Conservation (phyloP, 176 grass and related monocot species). For the Zoysia japonica region DNA sequence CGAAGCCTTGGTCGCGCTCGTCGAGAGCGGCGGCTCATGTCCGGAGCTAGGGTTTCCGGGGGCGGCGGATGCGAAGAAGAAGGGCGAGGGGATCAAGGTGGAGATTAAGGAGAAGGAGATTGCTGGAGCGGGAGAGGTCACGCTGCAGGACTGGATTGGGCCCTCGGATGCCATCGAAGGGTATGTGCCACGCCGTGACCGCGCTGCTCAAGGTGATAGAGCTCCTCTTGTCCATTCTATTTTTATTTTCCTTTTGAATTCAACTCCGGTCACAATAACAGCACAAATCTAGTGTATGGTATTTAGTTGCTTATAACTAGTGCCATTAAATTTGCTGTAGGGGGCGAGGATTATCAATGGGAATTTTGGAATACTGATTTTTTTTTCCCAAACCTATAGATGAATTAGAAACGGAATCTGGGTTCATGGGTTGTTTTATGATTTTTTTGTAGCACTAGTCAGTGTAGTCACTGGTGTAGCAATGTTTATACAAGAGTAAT, state of each 20-base stretch:
- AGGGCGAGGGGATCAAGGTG: conserved; percentile 27
- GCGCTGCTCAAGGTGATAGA: conserved; percentile 10
- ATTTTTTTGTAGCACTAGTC: neutral
- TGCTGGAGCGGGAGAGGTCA: conserved; percentile 43
- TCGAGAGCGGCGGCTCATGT: conserved; percentile 33
- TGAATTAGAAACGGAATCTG: conserved; percentile 13
- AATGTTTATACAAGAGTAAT: conserved; percentile 46
- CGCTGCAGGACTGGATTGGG: conserved; percentile 72
- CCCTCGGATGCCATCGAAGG: conserved; percentile 76
- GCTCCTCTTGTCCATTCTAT: neutral
- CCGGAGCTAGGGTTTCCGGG: conserved; percentile 27
- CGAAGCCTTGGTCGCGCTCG: conserved; percentile 44
- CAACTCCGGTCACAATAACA: neutral
- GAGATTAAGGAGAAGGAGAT: conserved; percentile 65
- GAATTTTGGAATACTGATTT: neutral
- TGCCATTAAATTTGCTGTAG: neutral
- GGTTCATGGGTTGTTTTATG: neutral
- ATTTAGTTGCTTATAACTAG: neutral
- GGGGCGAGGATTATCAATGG: neutral
- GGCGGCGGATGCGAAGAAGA: neutral
- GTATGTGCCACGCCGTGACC: conserved; percentile 60
- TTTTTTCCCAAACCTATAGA: neutral
- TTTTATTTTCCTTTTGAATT: neutral
- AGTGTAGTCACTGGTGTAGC: conserved; percentile 24
- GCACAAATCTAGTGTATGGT: neutral